Percentiles rank a stretch among this genome's conserved stretches.
phyloP scores from a whole-genome alignment of 768 basidiomycete genomes.

The Pleurotus giganteus region DNA sequence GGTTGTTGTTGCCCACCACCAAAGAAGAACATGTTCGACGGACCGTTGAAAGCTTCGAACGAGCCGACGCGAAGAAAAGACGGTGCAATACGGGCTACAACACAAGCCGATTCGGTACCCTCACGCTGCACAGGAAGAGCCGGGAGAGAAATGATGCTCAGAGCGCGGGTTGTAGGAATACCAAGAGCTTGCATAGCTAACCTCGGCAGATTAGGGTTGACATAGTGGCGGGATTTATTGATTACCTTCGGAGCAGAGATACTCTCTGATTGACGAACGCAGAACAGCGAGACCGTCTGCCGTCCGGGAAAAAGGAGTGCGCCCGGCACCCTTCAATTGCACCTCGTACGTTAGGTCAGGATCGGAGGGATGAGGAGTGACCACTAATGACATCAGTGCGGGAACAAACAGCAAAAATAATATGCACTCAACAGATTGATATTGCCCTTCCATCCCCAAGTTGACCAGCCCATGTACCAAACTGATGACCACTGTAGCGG shows the following conservation, averaged over 20 bases:
- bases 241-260: conserved; percentile 86
- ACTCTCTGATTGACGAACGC: conserved; percentile 94
- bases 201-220: background rate
- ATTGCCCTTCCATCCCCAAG: conserved; percentile 95
- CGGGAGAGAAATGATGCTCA: conserved; percentile 76
- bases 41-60: conserved; percentile 84
- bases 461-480: conserved; percentile 90
- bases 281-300: conserved; percentile 96
- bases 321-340: conserved; percentile 92
- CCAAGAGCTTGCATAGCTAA: conserved; percentile 63
- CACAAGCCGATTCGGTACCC: conserved; percentile 62
- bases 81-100: conserved; percentile 81
- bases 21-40: conserved; percentile 60
- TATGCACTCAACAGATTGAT: conserved; percentile 53
- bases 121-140: conserved; percentile 76
- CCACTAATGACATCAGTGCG: conserved; percentile 42
- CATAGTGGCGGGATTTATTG: background rate
- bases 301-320: conserved; percentile 89
- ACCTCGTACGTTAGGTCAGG: conserved; percentile 68
- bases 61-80: conserved; percentile 91
- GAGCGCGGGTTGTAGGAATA: conserved; percentile 87
- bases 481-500: conserved; percentile 90
- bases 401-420: background rate
- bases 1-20: conserved; percentile 76
- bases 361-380: conserved; percentile 68